These are phyloP conservation scores for Trichoderma sp. DNA, from an alignment of 2,329 filamentous ascomycete species.

Conservation along the genomic window DNA sequence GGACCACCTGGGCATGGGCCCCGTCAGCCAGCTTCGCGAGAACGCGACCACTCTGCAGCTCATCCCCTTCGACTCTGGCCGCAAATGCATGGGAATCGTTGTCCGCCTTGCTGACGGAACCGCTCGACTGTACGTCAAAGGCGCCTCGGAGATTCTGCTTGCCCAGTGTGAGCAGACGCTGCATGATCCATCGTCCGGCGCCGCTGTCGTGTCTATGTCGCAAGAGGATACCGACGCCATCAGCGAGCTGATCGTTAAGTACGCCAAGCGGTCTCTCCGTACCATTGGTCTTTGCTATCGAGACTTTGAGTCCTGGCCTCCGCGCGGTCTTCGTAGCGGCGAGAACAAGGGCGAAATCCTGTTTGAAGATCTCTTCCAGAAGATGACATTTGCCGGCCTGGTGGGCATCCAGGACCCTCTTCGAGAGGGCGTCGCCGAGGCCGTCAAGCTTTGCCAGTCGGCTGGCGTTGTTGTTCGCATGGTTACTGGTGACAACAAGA, in stretches of 20 bases:
- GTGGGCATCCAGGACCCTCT: slow-evolving; percentile 83
- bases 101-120: slow-evolving; percentile 54
- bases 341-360: slow-evolving; percentile 62
- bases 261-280: slow-evolving; percentile 77
- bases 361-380: slow-evolving; percentile 67
- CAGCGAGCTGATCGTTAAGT: slow-evolving; percentile 70
- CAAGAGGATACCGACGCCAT: slow-evolving; percentile 59
- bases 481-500: slow-evolving; percentile 82
- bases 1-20: slow-evolving; percentile 67
- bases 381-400: slow-evolving; percentile 69
- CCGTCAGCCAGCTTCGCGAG: slow-evolving; percentile 65
- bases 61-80: slow-evolving; percentile 73
- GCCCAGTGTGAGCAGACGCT: slow-evolving; percentile 57
- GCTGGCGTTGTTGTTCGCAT: slow-evolving; percentile 81
- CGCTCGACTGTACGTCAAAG: slow-evolving; percentile 63
- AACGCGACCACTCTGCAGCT: slow-evolving; percentile 63
- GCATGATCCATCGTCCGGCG: slow-evolving; percentile 51
- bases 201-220: slow-evolving; percentile 49
- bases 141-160: slow-evolving; percentile 66
- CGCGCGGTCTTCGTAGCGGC: slow-evolving; percentile 58
- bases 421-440: slow-evolving; percentile 71
- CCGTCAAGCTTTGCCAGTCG: slow-evolving; percentile 71
- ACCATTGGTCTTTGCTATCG: slow-evolving; percentile 84
- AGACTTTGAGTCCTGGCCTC: slow-evolving; percentile 85
- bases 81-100: slow-evolving; percentile 71